These are phyloP conservation scores for Didymella pomorum DNA, from an alignment of 2,329 filamentous ascomycete species.

Conservation along the genomic window DNA sequence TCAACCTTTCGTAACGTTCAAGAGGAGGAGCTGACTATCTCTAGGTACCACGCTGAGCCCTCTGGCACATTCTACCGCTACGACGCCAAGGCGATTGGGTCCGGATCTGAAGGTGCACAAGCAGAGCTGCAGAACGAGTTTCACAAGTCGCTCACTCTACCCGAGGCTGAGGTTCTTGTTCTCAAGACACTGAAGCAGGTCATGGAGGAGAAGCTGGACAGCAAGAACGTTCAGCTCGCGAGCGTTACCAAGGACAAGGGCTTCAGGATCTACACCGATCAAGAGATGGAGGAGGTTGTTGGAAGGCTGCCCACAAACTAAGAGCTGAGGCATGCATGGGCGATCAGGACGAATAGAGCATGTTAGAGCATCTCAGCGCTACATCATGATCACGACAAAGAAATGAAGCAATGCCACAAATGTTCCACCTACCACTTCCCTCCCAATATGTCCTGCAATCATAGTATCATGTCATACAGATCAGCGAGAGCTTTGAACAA, in stretches of 20 bases:
- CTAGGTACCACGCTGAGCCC: conserved; percentile 91
- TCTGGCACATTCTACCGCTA: conserved; percentile 99
- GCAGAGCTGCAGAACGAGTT: conserved; percentile 99
- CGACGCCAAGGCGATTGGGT: conserved; percentile 98
- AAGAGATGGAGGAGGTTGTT: conserved; percentile 95
- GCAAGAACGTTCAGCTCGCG: conserved; percentile 97
- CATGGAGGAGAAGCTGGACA: conserved; percentile 99
- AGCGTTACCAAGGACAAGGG: conserved; percentile 98
- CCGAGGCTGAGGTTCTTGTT: conserved; percentile 92
- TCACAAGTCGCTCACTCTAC: conserved; percentile 93
- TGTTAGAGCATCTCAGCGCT: conserved; percentile 25
- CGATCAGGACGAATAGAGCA: conserved; percentile 7
- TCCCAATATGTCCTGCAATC: not conserved
- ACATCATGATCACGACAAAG: conserved; percentile 31
- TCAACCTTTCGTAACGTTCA: not conserved
- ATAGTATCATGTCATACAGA: not conserved
- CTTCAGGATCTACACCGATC: conserved; percentile 97
- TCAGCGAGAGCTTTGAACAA: conserved; percentile 15
- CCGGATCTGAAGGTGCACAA: conserved; percentile 95
- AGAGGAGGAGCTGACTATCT: conserved; percentile 9
- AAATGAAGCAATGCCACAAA: conserved; percentile 38
- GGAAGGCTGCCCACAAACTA: conserved; percentile 71
- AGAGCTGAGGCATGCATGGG: conserved; percentile 4
- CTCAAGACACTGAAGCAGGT: conserved; percentile 99
- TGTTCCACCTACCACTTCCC: not conserved